Percentiles rank a stretch among this genome's conserved stretches.
Conservation (phyloP, 208 protist genomes). For the Leishmania amazonensis region DNA sequence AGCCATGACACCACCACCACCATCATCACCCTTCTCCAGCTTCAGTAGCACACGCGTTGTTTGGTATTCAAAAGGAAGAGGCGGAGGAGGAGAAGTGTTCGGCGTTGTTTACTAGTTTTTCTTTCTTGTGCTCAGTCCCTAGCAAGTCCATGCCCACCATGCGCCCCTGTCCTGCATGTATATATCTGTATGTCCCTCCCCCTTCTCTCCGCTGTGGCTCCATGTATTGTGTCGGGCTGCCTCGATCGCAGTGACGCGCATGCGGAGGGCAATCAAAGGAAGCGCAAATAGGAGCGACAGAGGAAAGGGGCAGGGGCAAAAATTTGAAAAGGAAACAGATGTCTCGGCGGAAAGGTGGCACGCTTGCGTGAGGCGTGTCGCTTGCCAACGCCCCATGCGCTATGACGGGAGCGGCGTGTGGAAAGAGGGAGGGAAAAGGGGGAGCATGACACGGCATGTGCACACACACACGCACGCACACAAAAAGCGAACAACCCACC, state of each 20-base stretch:
- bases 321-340: background rate
- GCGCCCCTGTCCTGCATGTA: background rate
- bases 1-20: background rate
- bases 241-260: background rate
- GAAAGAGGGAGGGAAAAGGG: background rate
- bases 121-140: background rate
- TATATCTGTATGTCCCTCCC: background rate
- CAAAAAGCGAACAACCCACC: background rate
- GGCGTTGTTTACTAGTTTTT: background rate
- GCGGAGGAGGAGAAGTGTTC: background rate
- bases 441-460: background rate
- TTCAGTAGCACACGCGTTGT: background rate
- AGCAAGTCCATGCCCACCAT: background rate
- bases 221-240: background rate
- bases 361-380: background rate
- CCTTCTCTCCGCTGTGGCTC: background rate
- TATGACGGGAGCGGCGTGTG: background rate
- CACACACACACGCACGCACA: background rate
- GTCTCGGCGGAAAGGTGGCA: background rate
- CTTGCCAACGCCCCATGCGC: background rate
- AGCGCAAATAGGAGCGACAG: background rate
- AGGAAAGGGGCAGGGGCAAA: background rate
- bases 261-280: background rate
- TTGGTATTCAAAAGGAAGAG: background rate
- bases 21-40: background rate